A percentile compares a stretch with the other conserved stretches of the same genome.
phyloP scores from a whole-genome alignment of 345 rosid species.

The Linum lewisii region DNA sequence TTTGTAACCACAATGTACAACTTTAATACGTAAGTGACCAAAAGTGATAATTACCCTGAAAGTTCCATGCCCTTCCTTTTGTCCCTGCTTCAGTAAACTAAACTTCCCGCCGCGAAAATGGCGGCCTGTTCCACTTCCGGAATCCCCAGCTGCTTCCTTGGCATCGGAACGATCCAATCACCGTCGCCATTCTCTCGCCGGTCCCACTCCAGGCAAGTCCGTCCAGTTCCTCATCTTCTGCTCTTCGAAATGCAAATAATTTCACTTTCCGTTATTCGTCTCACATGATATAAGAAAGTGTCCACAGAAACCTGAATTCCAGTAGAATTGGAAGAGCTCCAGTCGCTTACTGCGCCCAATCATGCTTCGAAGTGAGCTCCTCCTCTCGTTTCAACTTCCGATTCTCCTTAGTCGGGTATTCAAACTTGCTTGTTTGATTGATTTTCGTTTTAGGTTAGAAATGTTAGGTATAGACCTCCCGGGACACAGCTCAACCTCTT shows the following conservation, averaged over 20 bases:
- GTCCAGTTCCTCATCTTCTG: neutral
- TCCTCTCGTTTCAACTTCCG: neutral
- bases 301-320: slow-evolving; percentile 24
- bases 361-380: slow-evolving; percentile 61
- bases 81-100: neutral
- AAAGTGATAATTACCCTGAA: too few relatives aligned
- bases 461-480: slow-evolving; percentile 68
- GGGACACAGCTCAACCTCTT: slow-evolving; percentile 69
- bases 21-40: too few relatives aligned
- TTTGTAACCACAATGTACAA: too few relatives aligned
- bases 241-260: neutral
- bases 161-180: slow-evolving; percentile 2
- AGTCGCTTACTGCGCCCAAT: slow-evolving; percentile 39
- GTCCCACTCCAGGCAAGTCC: slow-evolving; percentile 17
- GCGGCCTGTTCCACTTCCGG: slow-evolving; percentile 8
- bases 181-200: slow-evolving; percentile 11
- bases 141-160: slow-evolving; percentile 11
- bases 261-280: neutral
- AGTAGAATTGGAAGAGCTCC: slow-evolving; percentile 12
- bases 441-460: slow-evolving; percentile 35
- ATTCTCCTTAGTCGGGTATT: neutral
- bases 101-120: slow-evolving; percentile 12
- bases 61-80: too few relatives aligned
- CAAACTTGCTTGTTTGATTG: neutral
- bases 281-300: neutral